These are phyloP conservation scores for Euphorbia lathyris DNA, from an alignment of 345 rosid genomes.

Conservation along the genomic window DNA sequence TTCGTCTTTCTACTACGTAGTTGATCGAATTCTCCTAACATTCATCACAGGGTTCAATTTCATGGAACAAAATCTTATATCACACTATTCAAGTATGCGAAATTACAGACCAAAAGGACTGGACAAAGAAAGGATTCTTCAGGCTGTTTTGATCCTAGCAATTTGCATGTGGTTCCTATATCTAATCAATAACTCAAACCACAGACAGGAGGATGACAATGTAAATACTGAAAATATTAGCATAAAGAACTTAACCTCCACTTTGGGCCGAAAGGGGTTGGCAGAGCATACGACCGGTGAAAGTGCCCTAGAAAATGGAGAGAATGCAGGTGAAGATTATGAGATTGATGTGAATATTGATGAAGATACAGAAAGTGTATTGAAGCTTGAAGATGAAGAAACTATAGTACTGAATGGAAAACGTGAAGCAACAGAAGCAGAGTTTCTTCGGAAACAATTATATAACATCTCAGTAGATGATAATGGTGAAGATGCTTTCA, in stretches of 20 bases:
- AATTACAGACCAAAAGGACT: not conserved
- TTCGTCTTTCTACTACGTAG: not conserved
- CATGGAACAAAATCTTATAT: conserved; percentile 5
- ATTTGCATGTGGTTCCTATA: conserved; percentile 6
- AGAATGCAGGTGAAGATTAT: not conserved
- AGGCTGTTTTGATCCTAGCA: not conserved
- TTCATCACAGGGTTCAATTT: conserved; percentile 1
- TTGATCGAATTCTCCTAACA: not conserved
- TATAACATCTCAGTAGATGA: not conserved
- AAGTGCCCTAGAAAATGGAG: not conserved
- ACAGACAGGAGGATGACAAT: not conserved
- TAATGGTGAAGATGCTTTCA: not conserved
- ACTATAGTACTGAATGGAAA: not conserved
- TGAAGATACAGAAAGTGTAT: not conserved
- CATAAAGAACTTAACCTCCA: not conserved
- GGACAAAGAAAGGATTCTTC: conserved; percentile 2
- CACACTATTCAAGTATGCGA: not conserved
- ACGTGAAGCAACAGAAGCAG: not conserved
- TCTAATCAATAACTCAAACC: not conserved
- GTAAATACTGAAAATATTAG: not conserved
- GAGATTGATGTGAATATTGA: conserved; percentile 1
- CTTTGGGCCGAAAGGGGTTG: conserved; percentile 8
- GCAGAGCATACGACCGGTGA: not conserved
- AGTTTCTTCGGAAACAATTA: not conserved
- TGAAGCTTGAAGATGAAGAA: not conserved